Conservation (phyloP, 345 rosid genomes). For the Syzygium aromaticum region DNA sequence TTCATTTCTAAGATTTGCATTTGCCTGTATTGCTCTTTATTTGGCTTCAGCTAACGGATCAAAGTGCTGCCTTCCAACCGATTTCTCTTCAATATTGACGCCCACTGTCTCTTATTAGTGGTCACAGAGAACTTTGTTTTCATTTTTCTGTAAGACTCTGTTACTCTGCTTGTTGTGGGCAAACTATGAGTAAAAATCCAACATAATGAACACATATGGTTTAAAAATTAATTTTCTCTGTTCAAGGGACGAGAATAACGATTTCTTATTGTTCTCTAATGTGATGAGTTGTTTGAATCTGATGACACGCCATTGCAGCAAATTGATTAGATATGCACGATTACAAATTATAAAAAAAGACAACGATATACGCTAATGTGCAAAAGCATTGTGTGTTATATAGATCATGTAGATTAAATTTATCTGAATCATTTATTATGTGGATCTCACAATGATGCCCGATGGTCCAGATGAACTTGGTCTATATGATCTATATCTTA, state of each 20-base stretch:
- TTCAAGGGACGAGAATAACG: not conserved
- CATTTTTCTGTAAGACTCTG: too few species aligned
- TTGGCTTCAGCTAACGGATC: too few species aligned
- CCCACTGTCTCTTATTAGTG: too few species aligned
- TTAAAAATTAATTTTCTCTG: not conserved
- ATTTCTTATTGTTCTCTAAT: not conserved
- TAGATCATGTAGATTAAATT: not conserved
- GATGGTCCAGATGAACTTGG: not conserved
- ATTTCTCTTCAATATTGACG: too few species aligned
- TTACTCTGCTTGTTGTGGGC: too few species aligned
- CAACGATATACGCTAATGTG: not conserved
- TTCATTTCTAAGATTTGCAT: not conserved
- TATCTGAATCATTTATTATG: not conserved
- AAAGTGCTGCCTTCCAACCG: too few species aligned
- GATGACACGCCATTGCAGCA: not conserved
- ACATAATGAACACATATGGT: not conserved
- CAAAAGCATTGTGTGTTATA: not conserved
- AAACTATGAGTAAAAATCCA: not conserved
- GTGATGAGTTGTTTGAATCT: not conserved
- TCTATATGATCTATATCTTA: accelerated
- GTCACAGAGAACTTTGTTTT: too few species aligned
- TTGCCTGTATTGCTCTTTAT: not conserved
- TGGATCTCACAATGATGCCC: not conserved
- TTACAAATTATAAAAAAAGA: not conserved
- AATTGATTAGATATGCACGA: not conserved